A percentile compares a stretch with the other conserved stretches of the same genome.
phyloP scores from a whole-genome alignment of 2,329 filamentous ascomycete species.

The Ascochyta lentis region DNA sequence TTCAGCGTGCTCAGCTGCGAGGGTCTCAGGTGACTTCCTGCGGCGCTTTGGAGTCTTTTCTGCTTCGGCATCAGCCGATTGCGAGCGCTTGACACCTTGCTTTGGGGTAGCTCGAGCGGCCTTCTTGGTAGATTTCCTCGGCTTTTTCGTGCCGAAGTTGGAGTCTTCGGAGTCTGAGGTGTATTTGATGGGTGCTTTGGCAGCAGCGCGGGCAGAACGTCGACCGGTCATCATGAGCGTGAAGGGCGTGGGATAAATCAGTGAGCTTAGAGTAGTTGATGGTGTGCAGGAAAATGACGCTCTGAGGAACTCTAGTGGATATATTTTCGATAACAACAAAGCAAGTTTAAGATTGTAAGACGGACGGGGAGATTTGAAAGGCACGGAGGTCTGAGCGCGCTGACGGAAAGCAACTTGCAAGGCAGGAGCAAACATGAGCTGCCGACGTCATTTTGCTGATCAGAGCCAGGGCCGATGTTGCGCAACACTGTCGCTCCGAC shows the following conservation, averaged over 20 bases:
- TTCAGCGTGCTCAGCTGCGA: constrained; percentile 5
- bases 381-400: constrained; percentile 1
- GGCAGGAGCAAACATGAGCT: constrained; percentile 11
- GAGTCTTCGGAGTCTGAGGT: constrained; percentile 22
- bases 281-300: too few species aligned
- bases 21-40: not conserved
- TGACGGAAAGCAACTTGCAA: constrained; percentile 5
- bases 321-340: too few species aligned
- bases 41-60: constrained; percentile 15
- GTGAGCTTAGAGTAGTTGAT: not conserved
- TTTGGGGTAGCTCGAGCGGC: not conserved
- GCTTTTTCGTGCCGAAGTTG: constrained; percentile 18
- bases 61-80: not conserved
- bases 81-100: not conserved
- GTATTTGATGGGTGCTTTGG: constrained; percentile 25
- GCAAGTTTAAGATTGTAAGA: too few species aligned
- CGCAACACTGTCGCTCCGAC: not conserved
- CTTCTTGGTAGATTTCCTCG: constrained; percentile 3
- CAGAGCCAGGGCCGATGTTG: not conserved
- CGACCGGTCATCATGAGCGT: constrained; percentile 19
- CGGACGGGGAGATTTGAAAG: not conserved
- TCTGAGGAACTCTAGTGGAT: too few species aligned
- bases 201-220: constrained; percentile 17
- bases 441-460: constrained; percentile 22
- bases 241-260: not conserved